These are phyloP conservation scores for Dentipellis sp. DNA, from an alignment of 768 basidiomycete species.

Conservation along the genomic window DNA sequence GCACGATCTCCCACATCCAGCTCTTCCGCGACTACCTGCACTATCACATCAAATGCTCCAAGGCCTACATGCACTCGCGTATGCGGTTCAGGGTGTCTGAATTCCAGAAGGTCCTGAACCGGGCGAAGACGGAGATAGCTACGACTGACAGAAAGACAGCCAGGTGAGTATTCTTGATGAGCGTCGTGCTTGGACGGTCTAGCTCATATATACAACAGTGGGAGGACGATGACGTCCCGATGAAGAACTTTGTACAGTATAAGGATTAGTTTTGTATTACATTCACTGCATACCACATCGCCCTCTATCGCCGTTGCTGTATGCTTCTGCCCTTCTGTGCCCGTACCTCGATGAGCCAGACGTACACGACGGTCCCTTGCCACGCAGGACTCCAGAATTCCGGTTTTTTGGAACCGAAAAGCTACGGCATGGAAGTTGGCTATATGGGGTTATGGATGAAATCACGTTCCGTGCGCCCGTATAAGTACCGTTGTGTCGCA, in stretches of 20 bases:
- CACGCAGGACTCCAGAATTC: too few relatives aligned
- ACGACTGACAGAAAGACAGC: constrained; percentile 85
- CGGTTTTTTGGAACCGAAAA: too few relatives aligned
- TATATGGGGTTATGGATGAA: too few relatives aligned
- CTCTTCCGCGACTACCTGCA: constrained; percentile 98
- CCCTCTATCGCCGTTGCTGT: too few relatives aligned
- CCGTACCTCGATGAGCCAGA: too few relatives aligned
- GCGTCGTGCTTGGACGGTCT: background rate
- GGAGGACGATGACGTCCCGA: constrained; percentile 14
- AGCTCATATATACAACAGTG: constrained; percentile 2
- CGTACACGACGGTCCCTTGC: too few relatives aligned
- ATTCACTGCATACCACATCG: background rate
- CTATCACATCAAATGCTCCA: constrained; percentile 98
- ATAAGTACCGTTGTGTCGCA: too few relatives aligned
- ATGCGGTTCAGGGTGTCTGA: constrained; percentile 92
- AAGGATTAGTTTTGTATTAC: constrained; percentile 8
- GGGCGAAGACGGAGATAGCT: constrained; percentile 88
- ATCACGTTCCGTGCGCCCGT: too few relatives aligned
- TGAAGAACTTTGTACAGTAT: constrained; percentile 6
- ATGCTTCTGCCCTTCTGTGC: too few relatives aligned
- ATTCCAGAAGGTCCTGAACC: constrained; percentile 92
- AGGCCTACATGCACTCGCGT: constrained; percentile 98
- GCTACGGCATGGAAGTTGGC: too few relatives aligned
- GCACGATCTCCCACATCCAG: constrained; percentile 91
- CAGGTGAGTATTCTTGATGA: constrained; percentile 42